Conservation (phyloP, 2,329 filamentous ascomycete species). For the Claviceps pusilla region DNA sequence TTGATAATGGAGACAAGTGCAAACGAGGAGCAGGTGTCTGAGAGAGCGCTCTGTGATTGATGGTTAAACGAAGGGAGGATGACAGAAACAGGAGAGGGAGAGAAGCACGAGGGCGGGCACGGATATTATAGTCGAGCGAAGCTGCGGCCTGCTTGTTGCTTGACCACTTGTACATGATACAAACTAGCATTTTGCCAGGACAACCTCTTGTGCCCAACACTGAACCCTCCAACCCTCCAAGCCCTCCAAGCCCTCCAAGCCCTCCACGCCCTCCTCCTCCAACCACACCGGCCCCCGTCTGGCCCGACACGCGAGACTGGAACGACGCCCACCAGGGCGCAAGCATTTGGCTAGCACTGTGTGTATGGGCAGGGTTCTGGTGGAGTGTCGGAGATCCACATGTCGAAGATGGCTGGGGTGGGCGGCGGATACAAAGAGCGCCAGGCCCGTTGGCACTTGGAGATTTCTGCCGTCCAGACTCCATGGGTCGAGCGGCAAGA, state of each 20-base stretch:
- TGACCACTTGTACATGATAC: background rate
- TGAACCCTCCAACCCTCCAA: background rate
- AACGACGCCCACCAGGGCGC: background rate
- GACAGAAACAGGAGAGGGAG: background rate
- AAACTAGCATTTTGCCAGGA: background rate
- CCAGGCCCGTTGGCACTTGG: background rate
- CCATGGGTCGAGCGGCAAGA: background rate
- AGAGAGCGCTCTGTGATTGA: conserved; percentile 3
- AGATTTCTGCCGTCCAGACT: background rate
- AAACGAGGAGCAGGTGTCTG: conserved; percentile 5
- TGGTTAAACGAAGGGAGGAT: background rate
- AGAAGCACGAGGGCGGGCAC: conserved; percentile 1
- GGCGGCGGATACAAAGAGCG: background rate
- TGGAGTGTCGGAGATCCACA: background rate
- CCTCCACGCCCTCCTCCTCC: background rate
- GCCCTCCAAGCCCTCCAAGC: too few species aligned
- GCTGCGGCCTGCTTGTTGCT: too few species aligned
- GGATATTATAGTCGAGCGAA: conserved; percentile 5
- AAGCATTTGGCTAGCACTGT: background rate
- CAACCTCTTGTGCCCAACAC: background rate
- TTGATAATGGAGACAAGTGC: conserved; percentile 1
- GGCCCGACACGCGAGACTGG: background rate
- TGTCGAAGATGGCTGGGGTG: background rate
- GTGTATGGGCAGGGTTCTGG: background rate
- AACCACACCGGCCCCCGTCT: background rate